phyloP scores from a whole-genome alignment of 495 filamentous ascomycete genomes.

The Penicillium parvum region DNA sequence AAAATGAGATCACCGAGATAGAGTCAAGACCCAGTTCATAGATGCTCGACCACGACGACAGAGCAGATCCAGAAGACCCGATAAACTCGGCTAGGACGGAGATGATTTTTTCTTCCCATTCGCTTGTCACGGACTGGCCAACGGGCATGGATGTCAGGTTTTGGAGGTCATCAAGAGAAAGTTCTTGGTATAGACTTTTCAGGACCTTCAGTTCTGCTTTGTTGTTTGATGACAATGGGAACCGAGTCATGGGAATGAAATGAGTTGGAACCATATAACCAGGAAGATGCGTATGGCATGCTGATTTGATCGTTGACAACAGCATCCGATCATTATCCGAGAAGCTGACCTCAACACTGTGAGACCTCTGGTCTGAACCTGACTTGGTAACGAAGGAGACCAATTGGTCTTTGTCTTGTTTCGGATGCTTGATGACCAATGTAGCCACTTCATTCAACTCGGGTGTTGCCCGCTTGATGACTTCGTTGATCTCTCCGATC shows the following conservation, averaged over 20 bases:
- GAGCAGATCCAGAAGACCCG: slow-evolving; percentile 31
- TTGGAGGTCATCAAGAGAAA: slow-evolving; percentile 54
- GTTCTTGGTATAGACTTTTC: slow-evolving; percentile 48
- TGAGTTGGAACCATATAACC: slow-evolving; percentile 54
- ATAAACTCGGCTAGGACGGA: slow-evolving; percentile 49
- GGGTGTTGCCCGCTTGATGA: slow-evolving; percentile 37
- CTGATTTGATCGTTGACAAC: slow-evolving; percentile 26
- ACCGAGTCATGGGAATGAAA: slow-evolving; percentile 38
- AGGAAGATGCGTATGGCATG: slow-evolving; percentile 42
- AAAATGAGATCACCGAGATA: slow-evolving; percentile 67
- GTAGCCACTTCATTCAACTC: slow-evolving; percentile 36
- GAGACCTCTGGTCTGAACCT: slow-evolving; percentile 11
- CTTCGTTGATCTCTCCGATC: slow-evolving; percentile 66
- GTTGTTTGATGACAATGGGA: slow-evolving; percentile 40
- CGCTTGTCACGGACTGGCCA: slow-evolving; percentile 32
- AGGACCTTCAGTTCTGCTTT: slow-evolving; percentile 49
- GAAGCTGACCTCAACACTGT: slow-evolving; percentile 9
- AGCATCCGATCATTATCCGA: slow-evolving; percentile 10
- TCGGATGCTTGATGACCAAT: slow-evolving; percentile 40
- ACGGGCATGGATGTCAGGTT: slow-evolving; percentile 37
- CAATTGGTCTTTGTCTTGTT: slow-evolving; percentile 39
- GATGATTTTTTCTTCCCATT: slow-evolving; percentile 41
- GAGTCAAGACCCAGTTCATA: slow-evolving; percentile 83
- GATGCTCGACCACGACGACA: slow-evolving; percentile 57
- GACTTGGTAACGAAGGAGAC: slow-evolving; percentile 33